phyloP scores from a whole-genome alignment of 1,284 basidiomycete genomes.

The Tilletia setariae region DNA sequence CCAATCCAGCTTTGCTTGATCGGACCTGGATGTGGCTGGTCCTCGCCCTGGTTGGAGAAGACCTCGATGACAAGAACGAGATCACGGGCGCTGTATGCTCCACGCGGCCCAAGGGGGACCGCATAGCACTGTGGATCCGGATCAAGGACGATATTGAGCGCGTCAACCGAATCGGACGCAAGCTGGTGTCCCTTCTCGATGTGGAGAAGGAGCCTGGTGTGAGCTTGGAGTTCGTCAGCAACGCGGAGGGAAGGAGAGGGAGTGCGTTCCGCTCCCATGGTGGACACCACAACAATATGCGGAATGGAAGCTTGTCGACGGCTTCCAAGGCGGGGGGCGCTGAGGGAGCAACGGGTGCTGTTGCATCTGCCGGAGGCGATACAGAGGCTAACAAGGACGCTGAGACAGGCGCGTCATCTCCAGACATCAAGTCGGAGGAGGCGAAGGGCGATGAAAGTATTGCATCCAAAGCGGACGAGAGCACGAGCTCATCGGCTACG shows the following conservation, averaged over 20 bases:
- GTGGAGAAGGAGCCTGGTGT: conserved; percentile 72
- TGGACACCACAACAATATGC: background rate
- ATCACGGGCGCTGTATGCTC: conserved; percentile 80
- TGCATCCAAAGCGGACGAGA: conserved; percentile 3
- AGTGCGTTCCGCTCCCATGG: conserved; percentile 12
- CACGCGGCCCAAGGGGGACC: conserved; percentile 76
- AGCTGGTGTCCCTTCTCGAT: conserved; percentile 75
- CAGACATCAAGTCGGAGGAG: too few relatives aligned
- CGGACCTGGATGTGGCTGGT: conserved; percentile 84
- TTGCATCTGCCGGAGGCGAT: background rate
- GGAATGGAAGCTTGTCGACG: too few relatives aligned
- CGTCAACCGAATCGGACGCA: conserved; percentile 76
- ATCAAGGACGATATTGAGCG: conserved; percentile 75
- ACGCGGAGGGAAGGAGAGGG: conserved; percentile 16
- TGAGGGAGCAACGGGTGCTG: background rate
- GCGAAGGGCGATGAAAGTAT: too few relatives aligned
- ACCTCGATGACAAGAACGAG: conserved; percentile 78
- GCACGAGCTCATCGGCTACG: background rate
- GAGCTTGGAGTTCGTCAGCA: conserved; percentile 70
- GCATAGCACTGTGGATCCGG: conserved; percentile 84
- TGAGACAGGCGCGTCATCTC: background rate
- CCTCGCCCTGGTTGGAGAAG: conserved; percentile 85
- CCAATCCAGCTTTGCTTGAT: conserved; percentile 73
- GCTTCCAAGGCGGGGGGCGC: too few relatives aligned
- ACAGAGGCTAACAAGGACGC: background rate